A percentile compares a stretch with the other conserved stretches of the same genome.
phyloP scores from a whole-genome alignment of 306 rosid genomes.

The Urtica urens region DNA sequence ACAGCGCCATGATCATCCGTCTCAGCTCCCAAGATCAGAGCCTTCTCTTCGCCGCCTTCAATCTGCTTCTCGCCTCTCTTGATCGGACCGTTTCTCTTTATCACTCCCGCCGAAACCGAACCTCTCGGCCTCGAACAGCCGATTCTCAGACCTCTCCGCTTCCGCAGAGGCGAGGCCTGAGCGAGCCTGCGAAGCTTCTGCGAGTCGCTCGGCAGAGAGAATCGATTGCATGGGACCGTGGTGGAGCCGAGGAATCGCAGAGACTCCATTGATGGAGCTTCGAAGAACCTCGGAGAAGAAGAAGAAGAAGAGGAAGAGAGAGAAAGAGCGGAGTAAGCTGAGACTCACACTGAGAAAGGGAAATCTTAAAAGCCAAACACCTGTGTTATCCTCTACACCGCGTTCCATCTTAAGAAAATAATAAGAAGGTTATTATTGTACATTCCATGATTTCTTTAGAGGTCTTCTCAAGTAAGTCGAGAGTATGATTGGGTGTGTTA shows the following conservation, averaged over 20 bases:
- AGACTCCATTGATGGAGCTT: conserved; percentile 32
- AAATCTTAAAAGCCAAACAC: conserved; percentile 1
- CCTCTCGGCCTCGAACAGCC: conserved; percentile 19
- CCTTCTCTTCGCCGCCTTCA: conserved; percentile 6
- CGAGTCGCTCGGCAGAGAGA: conserved; percentile 6
- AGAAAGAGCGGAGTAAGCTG: too few relatives aligned
- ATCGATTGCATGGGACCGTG: conserved; percentile 14
- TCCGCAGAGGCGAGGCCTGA: background rate
- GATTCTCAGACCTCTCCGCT: background rate
- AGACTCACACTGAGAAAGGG: too few relatives aligned
- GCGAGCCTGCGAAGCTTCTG: background rate
- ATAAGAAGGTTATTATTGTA: too few relatives aligned
- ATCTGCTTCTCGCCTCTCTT: background rate
- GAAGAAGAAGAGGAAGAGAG: conserved; percentile 4
- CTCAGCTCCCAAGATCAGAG: conserved; percentile 25
- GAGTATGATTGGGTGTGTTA: too few relatives aligned
- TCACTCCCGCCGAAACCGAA: conserved; percentile 20
- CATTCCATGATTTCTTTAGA: too few relatives aligned
- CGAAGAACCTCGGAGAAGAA: background rate
- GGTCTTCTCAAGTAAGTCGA: too few relatives aligned
- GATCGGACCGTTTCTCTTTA: conserved; percentile 5
- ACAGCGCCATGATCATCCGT: conserved; percentile 37
- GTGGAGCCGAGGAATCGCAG: conserved; percentile 15
- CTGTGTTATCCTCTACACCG: too few relatives aligned
- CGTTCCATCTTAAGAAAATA: too few relatives aligned